phyloP scores from a whole-genome alignment of 441 rosid genomes.

The Populus hybrid region DNA sequence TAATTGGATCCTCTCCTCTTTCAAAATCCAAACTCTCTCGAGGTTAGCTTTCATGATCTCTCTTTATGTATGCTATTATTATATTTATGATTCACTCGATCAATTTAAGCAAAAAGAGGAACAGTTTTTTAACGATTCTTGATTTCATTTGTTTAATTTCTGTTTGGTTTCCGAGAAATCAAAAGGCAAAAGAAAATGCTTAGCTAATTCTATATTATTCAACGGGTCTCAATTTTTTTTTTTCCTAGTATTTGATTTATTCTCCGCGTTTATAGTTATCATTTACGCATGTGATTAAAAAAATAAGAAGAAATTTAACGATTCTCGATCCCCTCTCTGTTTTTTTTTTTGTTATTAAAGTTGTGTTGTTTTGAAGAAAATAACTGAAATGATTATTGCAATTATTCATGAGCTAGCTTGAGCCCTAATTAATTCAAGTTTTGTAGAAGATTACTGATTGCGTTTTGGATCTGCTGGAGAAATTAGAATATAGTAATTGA shows the following conservation, averaged over 20 bases:
- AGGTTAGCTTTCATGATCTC: neutral
- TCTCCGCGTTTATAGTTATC: too few relatives aligned
- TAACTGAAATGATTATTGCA: neutral
- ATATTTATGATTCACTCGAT: neutral
- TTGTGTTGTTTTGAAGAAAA: neutral
- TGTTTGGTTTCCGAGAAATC: neutral
- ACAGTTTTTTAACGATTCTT: neutral
- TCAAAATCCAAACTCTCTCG: neutral
- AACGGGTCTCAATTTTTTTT: neutral
- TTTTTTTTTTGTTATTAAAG: neutral
- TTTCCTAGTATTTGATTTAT: neutral
- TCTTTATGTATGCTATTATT: neutral
- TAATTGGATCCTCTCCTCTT: neutral
- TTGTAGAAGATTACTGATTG: neutral
- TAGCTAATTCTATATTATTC: neutral
- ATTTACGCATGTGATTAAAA: neutral
- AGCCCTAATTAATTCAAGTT: neutral
- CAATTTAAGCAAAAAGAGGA: neutral
- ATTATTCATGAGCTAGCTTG: neutral
- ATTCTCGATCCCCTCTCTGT: neutral
- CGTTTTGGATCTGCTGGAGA: constrained; percentile 9
- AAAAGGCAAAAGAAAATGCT: neutral
- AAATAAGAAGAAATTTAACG: neutral
- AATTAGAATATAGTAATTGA: neutral
- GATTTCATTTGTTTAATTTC: neutral